Evolutionary conservation across 495 filamentous ascomycete genomes (phyloP).

Genomic region (Hypoxylon intermedium): DNA sequence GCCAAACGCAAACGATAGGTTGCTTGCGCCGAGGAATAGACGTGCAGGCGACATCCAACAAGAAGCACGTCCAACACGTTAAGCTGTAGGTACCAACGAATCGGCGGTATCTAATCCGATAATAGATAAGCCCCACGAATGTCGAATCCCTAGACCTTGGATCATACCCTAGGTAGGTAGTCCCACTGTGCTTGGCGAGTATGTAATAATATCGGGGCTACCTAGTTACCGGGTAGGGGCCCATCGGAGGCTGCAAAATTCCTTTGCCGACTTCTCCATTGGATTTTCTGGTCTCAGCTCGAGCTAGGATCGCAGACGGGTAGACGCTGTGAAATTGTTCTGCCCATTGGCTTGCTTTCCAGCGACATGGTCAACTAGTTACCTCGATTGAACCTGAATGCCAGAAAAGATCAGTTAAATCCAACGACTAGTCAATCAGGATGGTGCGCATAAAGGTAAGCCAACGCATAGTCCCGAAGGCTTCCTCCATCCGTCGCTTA

Average conservation of each 20-base stretch:
- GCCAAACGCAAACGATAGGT: no score
- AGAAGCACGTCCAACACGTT: no score
- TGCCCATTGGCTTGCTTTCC: not conserved
- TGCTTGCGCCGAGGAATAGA: no score
- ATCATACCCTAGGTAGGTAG: not conserved
- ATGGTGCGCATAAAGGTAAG: conserved; percentile 43
- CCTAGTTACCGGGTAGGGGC: no score
- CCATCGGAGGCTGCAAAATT: conserved; percentile 40
- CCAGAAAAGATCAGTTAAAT: no score
- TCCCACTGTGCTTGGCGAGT: no score
- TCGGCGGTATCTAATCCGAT: not conserved
- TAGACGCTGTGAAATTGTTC: not conserved
- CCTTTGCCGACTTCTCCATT: conserved; percentile 36
- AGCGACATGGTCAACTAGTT: not conserved
- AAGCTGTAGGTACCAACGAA: no score
- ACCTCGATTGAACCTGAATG: no score
- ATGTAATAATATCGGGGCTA: no score
- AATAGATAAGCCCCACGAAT: not conserved
- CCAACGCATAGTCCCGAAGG: not conserved
- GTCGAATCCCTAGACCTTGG: no score
- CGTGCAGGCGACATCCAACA: no score
- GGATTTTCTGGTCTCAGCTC: conserved; percentile 40
- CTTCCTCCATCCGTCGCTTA: not conserved
- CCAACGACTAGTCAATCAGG: no score
- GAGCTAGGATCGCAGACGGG: not conserved